Base-by-base conservation (phyloP, 768 basidiomycete species). In the Crassisporium funariophilum region DNA sequence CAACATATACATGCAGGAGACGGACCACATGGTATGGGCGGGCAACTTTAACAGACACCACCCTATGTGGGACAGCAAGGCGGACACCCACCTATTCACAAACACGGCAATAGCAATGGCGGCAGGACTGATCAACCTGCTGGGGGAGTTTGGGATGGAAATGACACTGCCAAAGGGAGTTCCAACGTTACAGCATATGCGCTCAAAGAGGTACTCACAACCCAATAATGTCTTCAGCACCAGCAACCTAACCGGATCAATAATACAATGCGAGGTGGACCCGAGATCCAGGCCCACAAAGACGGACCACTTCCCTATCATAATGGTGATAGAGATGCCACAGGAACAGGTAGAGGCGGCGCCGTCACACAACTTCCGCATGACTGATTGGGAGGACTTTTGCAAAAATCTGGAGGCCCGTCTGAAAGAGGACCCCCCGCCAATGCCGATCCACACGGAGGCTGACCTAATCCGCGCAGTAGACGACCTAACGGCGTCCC, bases 11-110 rank as follows among this genome's bases (percentile, higher is more conserved):
- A 3, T n/a, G 1, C 2, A 16, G 7, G 43, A 47, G 11, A 17
- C 22, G 8, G 25, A 50, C 15, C 46, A 62, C 20, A 20, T 60
- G n/a, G 50, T 73, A 2, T 74, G 69, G 72, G 33, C 54, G 0
- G 67, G 73, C 0, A 65, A 74, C 54, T 74, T 73, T 53, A 74
- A 74, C 44, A 38, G 62, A 10, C 74, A 76, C 45, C 68, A 74
- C 53, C 66, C 66, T 0, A 15, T 65, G 20, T 75, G 74, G 73
- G 72, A 76, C 27, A 53, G 60, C 2, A 40, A 54, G 0, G 22
- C 38, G 16, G 62, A 68, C 39, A 33, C 45, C 10, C 65, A 64
- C 40, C 69, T 78, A 0, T 69, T 76, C 50, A 73, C 68, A 0
- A 24, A n/a, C 1, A 11, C 27, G 1, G 55, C 60, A 20, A 41